These are phyloP conservation scores for Colletotrichum acutatum DNA, from an alignment of 2,329 filamentous ascomycete genomes.

Conservation along the genomic window DNA sequence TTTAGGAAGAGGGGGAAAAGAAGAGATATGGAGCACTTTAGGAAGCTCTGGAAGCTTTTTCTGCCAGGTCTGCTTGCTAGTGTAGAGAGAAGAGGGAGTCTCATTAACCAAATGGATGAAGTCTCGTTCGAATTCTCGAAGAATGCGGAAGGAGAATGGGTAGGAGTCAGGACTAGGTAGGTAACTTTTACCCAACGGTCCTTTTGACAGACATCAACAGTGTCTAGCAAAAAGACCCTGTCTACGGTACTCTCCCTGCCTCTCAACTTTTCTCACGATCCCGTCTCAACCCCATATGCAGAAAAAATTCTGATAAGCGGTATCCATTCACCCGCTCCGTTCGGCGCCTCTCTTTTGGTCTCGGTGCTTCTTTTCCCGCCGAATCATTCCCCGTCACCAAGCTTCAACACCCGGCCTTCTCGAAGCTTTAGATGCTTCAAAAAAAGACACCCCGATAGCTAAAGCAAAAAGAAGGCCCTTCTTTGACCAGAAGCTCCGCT, in stretches of 20 bases:
- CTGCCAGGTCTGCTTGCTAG: not conserved
- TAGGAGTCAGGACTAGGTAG: not conserved
- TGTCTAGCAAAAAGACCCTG: conserved; percentile 6
- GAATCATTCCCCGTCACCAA: not conserved
- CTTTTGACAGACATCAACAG: not conserved
- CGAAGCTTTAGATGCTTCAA: not conserved
- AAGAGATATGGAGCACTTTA: not conserved
- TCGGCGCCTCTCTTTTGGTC: not conserved
- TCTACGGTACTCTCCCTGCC: not conserved
- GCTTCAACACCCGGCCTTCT: no score
- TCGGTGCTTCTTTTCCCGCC: not conserved
- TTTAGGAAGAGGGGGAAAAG: not conserved
- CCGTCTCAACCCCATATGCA: not conserved
- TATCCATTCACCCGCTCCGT: conserved; percentile 1
- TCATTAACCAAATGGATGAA: not conserved
- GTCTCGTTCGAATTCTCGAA: not conserved
- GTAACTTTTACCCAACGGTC: not conserved
- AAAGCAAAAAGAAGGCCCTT: not conserved
- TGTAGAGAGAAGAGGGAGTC: not conserved
- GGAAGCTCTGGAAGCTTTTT: no score
- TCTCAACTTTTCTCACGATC: not conserved
- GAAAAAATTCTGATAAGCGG: not conserved
- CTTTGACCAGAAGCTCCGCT: not conserved
- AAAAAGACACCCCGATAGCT: not conserved
- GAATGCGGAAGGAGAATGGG: not conserved